phyloP scores from a whole-genome alignment of 495 filamentous ascomycete species.

The Chaetomidium leptoderma region DNA sequence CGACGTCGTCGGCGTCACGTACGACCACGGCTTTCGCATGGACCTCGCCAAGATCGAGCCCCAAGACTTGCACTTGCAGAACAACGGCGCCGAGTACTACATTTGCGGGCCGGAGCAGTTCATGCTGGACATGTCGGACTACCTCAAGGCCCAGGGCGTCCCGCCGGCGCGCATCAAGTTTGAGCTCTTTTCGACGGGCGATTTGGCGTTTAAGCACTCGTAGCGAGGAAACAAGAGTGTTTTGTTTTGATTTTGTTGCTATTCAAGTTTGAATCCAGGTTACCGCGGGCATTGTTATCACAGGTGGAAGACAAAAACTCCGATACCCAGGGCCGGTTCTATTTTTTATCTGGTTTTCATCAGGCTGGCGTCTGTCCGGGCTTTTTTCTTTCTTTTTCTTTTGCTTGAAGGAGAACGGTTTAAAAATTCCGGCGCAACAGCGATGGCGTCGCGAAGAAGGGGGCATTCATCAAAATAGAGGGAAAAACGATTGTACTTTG shows the following conservation, averaged over 20 bases:
- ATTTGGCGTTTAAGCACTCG: slow-evolving; percentile 26
- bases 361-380: neutral
- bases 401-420: neutral
- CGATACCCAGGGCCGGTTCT: neutral
- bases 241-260: neutral
- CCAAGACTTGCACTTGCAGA: slow-evolving; percentile 49
- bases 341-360: neutral
- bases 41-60: slow-evolving; percentile 51
- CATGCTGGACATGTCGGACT: slow-evolving; percentile 55
- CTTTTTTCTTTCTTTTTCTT: neutral
- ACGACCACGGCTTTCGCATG: slow-evolving; percentile 52
- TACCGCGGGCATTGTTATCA: neutral
- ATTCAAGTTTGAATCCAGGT: neutral
- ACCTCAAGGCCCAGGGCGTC: slow-evolving; percentile 52
- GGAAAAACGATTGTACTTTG: neutral
- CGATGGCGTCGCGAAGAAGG: neutral
- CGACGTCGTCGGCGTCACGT: slow-evolving; percentile 53
- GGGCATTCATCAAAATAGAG: neutral
- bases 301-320: neutral
- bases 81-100: slow-evolving; percentile 58
- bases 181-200: slow-evolving; percentile 66
- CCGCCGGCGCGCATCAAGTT: slow-evolving; percentile 52
- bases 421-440: neutral
- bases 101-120: slow-evolving; percentile 65
- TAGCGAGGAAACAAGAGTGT: neutral